Conservation (phyloP, 2,329 filamentous ascomycete species). For the Boeremia exigua region DNA sequence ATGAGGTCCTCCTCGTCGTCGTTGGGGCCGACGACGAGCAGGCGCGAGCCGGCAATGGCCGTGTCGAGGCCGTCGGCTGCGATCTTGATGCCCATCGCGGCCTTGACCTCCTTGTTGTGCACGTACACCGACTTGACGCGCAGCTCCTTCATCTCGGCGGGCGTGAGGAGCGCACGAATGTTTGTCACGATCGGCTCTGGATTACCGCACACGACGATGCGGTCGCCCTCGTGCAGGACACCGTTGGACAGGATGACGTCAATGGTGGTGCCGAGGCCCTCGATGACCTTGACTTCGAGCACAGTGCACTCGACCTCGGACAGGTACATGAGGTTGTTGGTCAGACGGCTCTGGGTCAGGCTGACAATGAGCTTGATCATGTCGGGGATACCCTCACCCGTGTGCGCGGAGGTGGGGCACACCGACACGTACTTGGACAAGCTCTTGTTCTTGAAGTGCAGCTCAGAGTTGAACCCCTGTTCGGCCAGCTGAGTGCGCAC, state of each 20-base stretch:
- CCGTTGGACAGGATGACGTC: constrained; percentile 97
- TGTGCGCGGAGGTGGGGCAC: constrained; percentile 95
- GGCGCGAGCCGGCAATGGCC: constrained; percentile 92
- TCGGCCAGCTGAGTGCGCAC: constrained; percentile 95
- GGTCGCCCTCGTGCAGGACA: constrained; percentile 90
- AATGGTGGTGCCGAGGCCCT: constrained; percentile 98
- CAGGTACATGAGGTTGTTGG: constrained; percentile 95
- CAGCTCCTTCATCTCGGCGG: constrained; percentile 89
- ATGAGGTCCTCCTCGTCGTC: constrained; percentile 97
- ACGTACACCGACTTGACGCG: constrained; percentile 96
- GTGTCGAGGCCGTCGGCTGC: constrained; percentile 93
- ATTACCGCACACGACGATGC: constrained; percentile 94
- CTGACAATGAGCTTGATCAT: constrained; percentile 95
- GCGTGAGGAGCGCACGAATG: constrained; percentile 91
- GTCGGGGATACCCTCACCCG: constrained; percentile 98
- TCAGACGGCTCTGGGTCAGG: constrained; percentile 97
- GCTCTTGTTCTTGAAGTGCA: constrained; percentile 97
- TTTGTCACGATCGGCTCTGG: constrained; percentile 95
- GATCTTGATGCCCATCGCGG: constrained; percentile 98
- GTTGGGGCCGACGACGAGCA: constrained; percentile 91
- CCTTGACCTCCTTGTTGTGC: constrained; percentile 99
- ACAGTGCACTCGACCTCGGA: constrained; percentile 98
- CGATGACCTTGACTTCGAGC: constrained; percentile 98
- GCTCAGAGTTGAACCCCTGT: constrained; percentile 96
- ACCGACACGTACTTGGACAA: constrained; percentile 95